phyloP scores from a whole-genome alignment of 805 yeast species.

The Ogataea paraovalis region DNA sequence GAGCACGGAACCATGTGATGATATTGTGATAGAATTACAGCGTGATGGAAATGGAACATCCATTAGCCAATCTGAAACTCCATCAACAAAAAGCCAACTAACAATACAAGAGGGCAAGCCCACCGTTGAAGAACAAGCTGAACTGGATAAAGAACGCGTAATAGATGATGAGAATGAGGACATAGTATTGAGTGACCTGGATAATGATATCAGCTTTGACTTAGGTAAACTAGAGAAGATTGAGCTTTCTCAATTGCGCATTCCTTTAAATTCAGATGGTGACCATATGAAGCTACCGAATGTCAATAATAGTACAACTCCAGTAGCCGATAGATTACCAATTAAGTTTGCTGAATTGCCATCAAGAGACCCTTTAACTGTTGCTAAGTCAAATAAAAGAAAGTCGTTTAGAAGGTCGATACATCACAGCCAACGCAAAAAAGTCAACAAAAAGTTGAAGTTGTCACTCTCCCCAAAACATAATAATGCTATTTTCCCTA shows the following conservation, averaged over 20 bases:
- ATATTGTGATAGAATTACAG: no score
- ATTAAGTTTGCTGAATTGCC: conserved; percentile 33
- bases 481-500: background rate
- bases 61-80: background rate
- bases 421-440: conserved; percentile 5
- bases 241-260: conserved; percentile 24
- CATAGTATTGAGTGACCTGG: conserved; percentile 1
- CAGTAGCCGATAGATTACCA: conserved; percentile 25
- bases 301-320: conserved; percentile 19
- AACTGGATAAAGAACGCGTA: background rate
- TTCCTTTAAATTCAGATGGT: conserved; percentile 19
- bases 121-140: background rate
- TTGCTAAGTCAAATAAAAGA: conserved; percentile 21
- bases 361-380: conserved; percentile 28
- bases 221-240: conserved; percentile 28
- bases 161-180: background rate
- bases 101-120: background rate
- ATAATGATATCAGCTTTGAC: conserved; percentile 12
- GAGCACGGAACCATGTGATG: no score
- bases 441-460: conserved; percentile 1
- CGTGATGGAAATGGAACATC: background rate
- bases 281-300: conserved; percentile 11
- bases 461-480: background rate
- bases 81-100: background rate
- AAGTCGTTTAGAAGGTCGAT: conserved; percentile 23